Conservation (phyloP, 805 yeast genomes). For the Spathaspora passalidarum region DNA sequence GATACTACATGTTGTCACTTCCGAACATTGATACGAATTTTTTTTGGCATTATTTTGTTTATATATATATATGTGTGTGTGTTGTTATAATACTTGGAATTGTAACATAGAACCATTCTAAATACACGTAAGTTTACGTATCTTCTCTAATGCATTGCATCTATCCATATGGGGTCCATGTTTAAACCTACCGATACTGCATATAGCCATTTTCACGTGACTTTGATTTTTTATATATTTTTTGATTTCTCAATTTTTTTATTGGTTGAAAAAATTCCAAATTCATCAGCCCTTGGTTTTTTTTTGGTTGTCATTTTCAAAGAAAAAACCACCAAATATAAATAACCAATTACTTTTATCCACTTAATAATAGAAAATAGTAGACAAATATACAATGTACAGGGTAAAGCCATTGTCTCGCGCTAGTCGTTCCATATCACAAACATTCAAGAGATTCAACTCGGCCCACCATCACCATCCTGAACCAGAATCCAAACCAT, state of each 20-base stretch:
- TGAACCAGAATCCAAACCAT: slow-evolving; percentile 16
- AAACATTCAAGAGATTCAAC: slow-evolving; percentile 18
- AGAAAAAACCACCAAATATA: background rate
- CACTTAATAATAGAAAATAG: background rate
- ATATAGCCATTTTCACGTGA: background rate
- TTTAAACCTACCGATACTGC: too few species aligned
- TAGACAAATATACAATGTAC: slow-evolving; percentile 9
- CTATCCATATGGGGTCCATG: background rate
- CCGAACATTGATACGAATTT: background rate
- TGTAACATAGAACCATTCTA: too few species aligned
- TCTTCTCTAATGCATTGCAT: background rate
- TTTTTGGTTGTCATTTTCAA: too few species aligned
- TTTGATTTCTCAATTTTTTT: background rate
- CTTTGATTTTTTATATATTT: background rate
- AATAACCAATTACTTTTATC: background rate
- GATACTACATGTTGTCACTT: background rate
- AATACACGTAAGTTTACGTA: background rate
- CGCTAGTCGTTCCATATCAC: slow-evolving; percentile 6
- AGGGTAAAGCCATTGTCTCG: slow-evolving; percentile 6
- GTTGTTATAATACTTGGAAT: background rate
- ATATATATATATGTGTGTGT: background rate
- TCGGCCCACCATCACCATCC: slow-evolving; percentile 15
- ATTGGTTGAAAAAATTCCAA: slow-evolving; percentile 5
- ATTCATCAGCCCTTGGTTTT: background rate
- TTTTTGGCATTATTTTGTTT: background rate